These are phyloP conservation scores for Penicillium sp. DNA, from an alignment of 2,329 filamentous ascomycete genomes.

Conservation along the genomic window DNA sequence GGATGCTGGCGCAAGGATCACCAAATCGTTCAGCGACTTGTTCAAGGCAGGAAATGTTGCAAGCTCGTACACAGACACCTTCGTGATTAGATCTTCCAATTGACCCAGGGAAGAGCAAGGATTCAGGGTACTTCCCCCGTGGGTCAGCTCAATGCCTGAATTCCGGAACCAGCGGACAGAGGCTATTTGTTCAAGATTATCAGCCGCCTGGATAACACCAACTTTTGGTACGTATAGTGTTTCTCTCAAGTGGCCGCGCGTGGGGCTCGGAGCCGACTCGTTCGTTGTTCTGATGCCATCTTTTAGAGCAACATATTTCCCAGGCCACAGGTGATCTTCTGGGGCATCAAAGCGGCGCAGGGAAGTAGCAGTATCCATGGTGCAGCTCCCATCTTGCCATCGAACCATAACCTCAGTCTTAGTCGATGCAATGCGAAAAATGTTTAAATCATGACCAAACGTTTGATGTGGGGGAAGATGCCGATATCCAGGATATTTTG, in stretches of 20 bases:
- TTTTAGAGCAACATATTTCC: conserved; percentile 58
- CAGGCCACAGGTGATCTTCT: conserved; percentile 63
- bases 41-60: conserved; percentile 55
- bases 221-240: conserved; percentile 50
- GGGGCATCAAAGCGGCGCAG: conserved; percentile 38
- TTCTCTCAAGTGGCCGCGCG: conserved; percentile 4
- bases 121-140: conserved; percentile 42
- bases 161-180: conserved; percentile 59
- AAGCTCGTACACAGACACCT: conserved; percentile 65
- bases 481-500: conserved; percentile 57
- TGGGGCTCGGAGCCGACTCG: neutral
- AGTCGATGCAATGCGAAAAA: conserved; percentile 57
- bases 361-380: conserved; percentile 50
- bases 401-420: conserved; percentile 58
- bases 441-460: conserved; percentile 63
- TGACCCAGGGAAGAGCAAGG: conserved; percentile 50
- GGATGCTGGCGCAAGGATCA: conserved; percentile 50
- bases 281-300: conserved; percentile 37
- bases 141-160: conserved; percentile 42
- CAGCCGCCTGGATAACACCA: conserved; percentile 62
- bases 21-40: conserved; percentile 58
- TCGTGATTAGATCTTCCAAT: conserved; percentile 49
- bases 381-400: conserved; percentile 63
- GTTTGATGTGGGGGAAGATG: conserved; percentile 53
- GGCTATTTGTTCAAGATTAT: conserved; percentile 61